phyloP scores from a whole-genome alignment of 1,284 basidiomycete species.

The Tilletiopsis washingtonensis region DNA sequence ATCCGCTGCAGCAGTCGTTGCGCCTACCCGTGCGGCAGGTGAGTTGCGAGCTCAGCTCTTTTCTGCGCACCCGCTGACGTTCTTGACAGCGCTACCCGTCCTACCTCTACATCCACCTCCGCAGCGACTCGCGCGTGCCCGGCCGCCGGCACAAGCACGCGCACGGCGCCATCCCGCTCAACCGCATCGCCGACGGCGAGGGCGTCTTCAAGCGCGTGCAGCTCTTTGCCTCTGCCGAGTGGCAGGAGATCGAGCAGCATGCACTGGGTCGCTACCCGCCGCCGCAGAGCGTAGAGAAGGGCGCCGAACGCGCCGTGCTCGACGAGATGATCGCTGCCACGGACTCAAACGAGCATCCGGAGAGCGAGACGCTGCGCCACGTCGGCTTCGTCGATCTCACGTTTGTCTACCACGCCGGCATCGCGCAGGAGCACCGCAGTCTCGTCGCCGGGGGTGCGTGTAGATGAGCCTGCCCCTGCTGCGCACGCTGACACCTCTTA shows the following conservation, averaged over 20 bases:
- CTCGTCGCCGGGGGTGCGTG: slow-evolving; percentile 24
- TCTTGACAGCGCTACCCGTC: slow-evolving; percentile 10
- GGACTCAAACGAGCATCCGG: background rate
- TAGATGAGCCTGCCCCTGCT: too few relatives aligned
- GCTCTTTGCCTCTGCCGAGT: slow-evolving; percentile 22
- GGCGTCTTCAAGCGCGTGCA: slow-evolving; percentile 2
- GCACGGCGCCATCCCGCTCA: slow-evolving; percentile 24
- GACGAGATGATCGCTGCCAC: slow-evolving; percentile 14
- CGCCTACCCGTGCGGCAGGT: slow-evolving; percentile 9
- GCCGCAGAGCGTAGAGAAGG: slow-evolving; percentile 1
- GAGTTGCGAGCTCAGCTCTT: too few relatives aligned
- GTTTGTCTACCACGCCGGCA: slow-evolving; percentile 28
- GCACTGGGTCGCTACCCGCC: slow-evolving; percentile 19
- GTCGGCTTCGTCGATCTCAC: slow-evolving; percentile 35
- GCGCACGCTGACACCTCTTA: too few relatives aligned
- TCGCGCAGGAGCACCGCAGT: slow-evolving; percentile 24
- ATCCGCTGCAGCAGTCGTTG: slow-evolving; percentile 15
- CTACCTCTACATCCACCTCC: slow-evolving; percentile 22
- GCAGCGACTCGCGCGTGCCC: slow-evolving; percentile 28
- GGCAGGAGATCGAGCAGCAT: slow-evolving; percentile 28
- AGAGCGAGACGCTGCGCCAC: slow-evolving; percentile 1
- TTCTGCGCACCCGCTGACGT: too few relatives aligned
- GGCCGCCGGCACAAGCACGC: slow-evolving; percentile 26
- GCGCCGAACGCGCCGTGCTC: slow-evolving; percentile 14
- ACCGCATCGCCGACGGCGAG: slow-evolving; percentile 22